Evolutionary conservation across 2,329 filamentous ascomycete species (phyloP).

Genomic region (Teratosphaeria nubilosa): DNA sequence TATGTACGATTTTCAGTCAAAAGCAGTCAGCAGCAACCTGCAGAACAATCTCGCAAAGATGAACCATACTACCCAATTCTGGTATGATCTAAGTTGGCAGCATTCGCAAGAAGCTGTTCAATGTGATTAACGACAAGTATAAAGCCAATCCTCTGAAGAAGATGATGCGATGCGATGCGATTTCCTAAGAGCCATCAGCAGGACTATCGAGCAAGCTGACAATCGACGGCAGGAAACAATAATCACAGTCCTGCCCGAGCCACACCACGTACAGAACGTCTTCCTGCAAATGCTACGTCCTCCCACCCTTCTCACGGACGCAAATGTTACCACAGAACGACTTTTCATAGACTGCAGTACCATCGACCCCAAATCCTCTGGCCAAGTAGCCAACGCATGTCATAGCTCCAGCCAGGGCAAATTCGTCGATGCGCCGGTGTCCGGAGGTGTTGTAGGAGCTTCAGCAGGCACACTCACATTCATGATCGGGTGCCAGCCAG

Average conservation of each 20-base stretch:
- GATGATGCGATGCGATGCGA: background rate
- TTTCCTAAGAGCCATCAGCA: conserved; percentile 43
- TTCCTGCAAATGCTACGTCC: conserved; percentile 65
- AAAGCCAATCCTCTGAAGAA: conserved; percentile 66
- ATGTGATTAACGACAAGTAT: conserved; percentile 51
- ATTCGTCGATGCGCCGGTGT: conserved; percentile 95
- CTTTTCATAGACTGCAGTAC: conserved; percentile 95
- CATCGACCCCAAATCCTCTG: conserved; percentile 81
- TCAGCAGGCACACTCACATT: conserved; percentile 82
- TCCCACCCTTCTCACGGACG: conserved; percentile 40
- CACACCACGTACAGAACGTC: conserved; percentile 74
- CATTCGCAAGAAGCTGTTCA: conserved; percentile 35
- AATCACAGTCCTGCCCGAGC: conserved; percentile 82
- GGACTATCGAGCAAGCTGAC: background rate
- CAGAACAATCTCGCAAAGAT: conserved; percentile 28
- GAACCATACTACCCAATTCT: conserved; percentile 30
- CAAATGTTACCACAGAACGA: conserved; percentile 45
- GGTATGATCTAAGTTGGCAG: conserved; percentile 68
- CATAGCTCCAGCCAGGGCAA: conserved; percentile 56
- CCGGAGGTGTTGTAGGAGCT: conserved; percentile 87
- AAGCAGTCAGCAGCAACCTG: too few relatives aligned
- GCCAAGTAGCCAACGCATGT: conserved; percentile 62
- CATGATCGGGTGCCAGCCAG: conserved; percentile 69
- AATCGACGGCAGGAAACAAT: conserved; percentile 57
- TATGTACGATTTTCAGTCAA: conserved; percentile 35